phyloP scores from a whole-genome alignment of 345 rosid genomes.

The Turritis glabra region DNA sequence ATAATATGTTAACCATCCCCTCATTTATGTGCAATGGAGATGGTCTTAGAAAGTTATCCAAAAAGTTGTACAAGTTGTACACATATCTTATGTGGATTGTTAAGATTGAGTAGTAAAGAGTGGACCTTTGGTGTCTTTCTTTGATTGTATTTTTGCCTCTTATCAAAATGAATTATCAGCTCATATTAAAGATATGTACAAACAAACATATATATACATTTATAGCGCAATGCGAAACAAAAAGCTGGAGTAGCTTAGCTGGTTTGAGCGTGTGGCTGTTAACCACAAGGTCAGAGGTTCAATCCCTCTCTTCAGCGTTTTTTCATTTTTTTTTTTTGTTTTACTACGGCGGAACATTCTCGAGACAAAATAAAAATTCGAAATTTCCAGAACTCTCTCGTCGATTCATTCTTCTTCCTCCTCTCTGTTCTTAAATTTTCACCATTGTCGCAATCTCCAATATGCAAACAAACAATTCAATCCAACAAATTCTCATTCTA shows the following conservation, averaged over 20 bases:
- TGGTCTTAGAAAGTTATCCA: no score
- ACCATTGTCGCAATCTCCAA: slow-evolving; percentile 3
- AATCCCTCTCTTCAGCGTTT: slow-evolving; percentile 33
- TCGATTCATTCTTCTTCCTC: not conserved
- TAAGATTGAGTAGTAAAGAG: no score
- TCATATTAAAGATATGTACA: no score
- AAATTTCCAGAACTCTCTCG: slow-evolving; percentile 32
- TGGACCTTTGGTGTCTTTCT: no score
- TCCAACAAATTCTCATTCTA: not conserved
- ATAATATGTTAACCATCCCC: no score
- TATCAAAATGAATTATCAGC: no score
- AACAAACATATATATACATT: no score
- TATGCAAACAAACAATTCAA: not conserved
- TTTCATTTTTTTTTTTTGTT: not conserved
- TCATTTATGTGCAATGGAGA: no score
- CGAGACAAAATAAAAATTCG: not conserved
- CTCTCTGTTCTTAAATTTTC: not conserved
- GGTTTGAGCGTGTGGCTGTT: slow-evolving; percentile 77
- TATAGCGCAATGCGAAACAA: no score
- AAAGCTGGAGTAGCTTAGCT: slow-evolving; percentile 35
- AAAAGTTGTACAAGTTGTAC: no score
- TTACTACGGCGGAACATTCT: slow-evolving; percentile 16
- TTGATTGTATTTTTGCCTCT: no score
- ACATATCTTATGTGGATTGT: no score
- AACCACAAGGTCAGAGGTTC: slow-evolving; percentile 54